Evolutionary conservation across 345 rosid genomes (phyloP), one percentile per base, ranked within the genome.

Genomic region (Chamaenerion angustifolium): DNA sequence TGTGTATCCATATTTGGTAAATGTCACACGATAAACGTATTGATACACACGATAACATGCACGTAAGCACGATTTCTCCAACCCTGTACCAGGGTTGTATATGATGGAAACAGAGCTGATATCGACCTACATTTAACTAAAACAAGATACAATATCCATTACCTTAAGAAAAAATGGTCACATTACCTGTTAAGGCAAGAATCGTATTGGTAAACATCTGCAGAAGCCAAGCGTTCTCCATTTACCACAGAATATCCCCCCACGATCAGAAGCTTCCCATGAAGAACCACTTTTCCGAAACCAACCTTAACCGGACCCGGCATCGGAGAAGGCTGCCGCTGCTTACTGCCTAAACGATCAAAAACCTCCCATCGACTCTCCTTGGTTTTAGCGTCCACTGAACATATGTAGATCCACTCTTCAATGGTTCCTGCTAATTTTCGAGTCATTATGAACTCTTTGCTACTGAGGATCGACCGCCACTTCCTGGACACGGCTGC

Each of bases 101-200:
- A n/a, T n/a, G n/a, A n/a, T n/a, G n/a, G n/a, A n/a, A n/a, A n/a
- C n/a, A n/a, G n/a, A n/a, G n/a, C n/a, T n/a, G n/a, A n/a, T n/a
- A n/a, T n/a, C n/a, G n/a, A n/a, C n/a, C n/a, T n/a, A n/a, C n/a
- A n/a, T n/a, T n/a, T n/a, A n/a, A n/a, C n/a, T n/a, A n/a, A n/a
- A n/a, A n/a, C n/a, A n/a, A n/a, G n/a, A n/a, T n/a, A n/a, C n/a
- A n/a, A n/a, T n/a, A n/a, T n/a, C n/a, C n/a, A n/a, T n/a, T n/a
- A n/a, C n/a, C n/a, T n/a, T n/a, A n/a, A n/a, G n/a, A n/a, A n/a
- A n/a, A n/a, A n/a, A n/a, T n/a, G n/a, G n/a, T n/a, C n/a, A n/a
- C n/a, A n/a, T n/a, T n/a, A 87, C 98, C 95, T 82, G 80, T 92
- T 84, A 55, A 87, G 82, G 71, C 90, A 80, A 57, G 82, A 69